A percentile compares a stretch with the other conserved stretches of the same genome.
Evolutionary conservation across 1,284 basidiomycete genomes (phyloP).

Genomic region (Lentinula novae-zelandiae): DNA sequence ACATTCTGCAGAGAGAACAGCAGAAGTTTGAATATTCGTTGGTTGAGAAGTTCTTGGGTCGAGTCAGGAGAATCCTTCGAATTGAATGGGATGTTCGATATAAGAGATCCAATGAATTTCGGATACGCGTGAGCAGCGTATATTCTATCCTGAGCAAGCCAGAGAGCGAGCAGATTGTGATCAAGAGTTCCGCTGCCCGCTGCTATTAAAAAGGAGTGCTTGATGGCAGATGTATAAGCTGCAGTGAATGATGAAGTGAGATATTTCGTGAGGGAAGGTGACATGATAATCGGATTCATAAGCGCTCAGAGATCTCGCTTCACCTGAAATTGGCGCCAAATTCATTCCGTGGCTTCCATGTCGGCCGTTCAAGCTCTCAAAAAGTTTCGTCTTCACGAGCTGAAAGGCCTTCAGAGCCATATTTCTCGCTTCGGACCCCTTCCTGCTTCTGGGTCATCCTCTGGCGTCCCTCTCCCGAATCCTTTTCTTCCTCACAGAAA

Average conservation of each 20-base stretch:
- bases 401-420: constrained; percentile 32
- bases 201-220: constrained; percentile 52
- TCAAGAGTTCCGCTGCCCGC: constrained; percentile 51
- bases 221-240: constrained; percentile 44
- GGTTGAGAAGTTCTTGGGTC: constrained; percentile 32
- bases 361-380: constrained; percentile 35
- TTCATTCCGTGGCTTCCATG: neutral
- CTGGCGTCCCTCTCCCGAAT: constrained; percentile 42
- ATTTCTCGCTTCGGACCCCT: constrained; percentile 32
- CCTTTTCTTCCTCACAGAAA: constrained; percentile 68
- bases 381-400: constrained; percentile 42
- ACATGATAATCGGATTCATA: neutral
- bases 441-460: constrained; percentile 22
- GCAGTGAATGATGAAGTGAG: constrained; percentile 33
- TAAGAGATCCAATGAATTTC: constrained; percentile 56
- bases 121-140: constrained; percentile 71
- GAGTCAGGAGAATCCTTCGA: constrained; percentile 29
- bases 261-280: constrained; percentile 25
- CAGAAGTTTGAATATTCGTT: constrained; percentile 46
- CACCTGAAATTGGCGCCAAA: neutral
- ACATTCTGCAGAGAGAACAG: constrained; percentile 52
- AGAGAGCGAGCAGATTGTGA: constrained; percentile 45
- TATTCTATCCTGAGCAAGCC: constrained; percentile 66
- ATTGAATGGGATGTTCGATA: constrained; percentile 51
- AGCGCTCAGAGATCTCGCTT: neutral